These are phyloP conservation scores for Echites panduratus DNA, from an alignment of 257 asterid species.

Conservation along the genomic window DNA sequence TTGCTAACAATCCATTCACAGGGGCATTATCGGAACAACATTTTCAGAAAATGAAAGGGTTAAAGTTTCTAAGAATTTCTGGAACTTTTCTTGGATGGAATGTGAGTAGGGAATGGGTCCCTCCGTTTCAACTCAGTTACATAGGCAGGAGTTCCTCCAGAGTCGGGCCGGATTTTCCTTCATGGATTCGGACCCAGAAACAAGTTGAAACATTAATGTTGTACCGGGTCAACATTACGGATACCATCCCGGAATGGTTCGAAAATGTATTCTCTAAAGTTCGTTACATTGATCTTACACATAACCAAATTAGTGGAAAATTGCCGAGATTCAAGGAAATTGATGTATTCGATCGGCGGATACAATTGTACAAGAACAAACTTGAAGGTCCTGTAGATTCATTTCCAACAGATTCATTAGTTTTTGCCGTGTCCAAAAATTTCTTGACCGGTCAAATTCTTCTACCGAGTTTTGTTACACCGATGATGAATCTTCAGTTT, in stretches of 20 bases:
- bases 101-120: slow-evolving; percentile 17
- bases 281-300: slow-evolving; percentile 13
- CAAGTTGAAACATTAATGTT: not conserved
- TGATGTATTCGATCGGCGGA: not conserved
- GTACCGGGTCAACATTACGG: slow-evolving; percentile 16
- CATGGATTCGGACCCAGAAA: slow-evolving; percentile 18
- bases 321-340: slow-evolving; percentile 10
- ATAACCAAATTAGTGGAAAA: slow-evolving; percentile 14
- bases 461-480: too few relatives aligned
- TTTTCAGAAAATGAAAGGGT: not conserved
- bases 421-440: slow-evolving; percentile 8
- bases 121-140: slow-evolving; percentile 22
- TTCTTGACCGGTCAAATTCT: slow-evolving; percentile 9
- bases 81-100: slow-evolving; percentile 9
- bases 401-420: slow-evolving; percentile 10
- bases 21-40: slow-evolving; percentile 13
- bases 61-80: not conserved
- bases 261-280: not conserved
- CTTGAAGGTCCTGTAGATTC: slow-evolving; percentile 15
- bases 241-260: slow-evolving; percentile 19
- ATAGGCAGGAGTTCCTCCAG: not conserved
- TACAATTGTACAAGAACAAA: slow-evolving; percentile 10
- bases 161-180: slow-evolving; percentile 17
- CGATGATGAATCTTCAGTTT: not conserved
- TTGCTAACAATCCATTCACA: slow-evolving; percentile 2